phyloP scores from a whole-genome alignment of 192 early-diverging fungal genomes.

The Umbelopsis isabellina region DNA sequence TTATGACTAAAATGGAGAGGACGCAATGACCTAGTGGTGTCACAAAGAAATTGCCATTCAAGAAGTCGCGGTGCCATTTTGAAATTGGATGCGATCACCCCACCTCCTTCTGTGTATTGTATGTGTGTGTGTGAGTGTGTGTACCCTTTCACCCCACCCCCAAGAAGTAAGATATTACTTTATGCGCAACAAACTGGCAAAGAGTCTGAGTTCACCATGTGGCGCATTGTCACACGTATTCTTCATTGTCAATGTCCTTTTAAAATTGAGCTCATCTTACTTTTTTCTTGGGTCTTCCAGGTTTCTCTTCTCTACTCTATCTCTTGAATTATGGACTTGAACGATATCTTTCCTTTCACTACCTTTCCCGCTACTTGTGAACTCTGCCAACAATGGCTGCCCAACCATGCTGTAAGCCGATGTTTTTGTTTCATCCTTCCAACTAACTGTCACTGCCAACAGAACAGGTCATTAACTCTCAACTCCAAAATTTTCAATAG shows the following conservation, averaged over 20 bases:
- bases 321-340: not conserved
- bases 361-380: conserved; percentile 35
- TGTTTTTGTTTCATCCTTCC: too few species aligned
- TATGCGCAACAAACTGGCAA: not conserved
- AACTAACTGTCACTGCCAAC: too few species aligned
- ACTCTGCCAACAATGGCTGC: conserved; percentile 35
- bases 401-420: conserved; percentile 30
- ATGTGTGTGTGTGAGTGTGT: too few species aligned
- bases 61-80: too few species aligned
- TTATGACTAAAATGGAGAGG: too few species aligned
- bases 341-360: not conserved
- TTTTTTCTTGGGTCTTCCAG: not conserved
- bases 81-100: too few species aligned
- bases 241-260: not conserved
- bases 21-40: too few species aligned
- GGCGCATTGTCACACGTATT: not conserved
- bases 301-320: not conserved
- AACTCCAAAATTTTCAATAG: conserved; percentile 13
- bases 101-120: too few species aligned
- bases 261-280: conserved; percentile 5
- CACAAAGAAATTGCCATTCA: too few species aligned
- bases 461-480: too few species aligned
- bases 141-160: too few species aligned
- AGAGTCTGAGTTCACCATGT: not conserved
- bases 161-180: too few species aligned